Conservation (phyloP, 106 monocot genomes). For the Iris macrosiphon region DNA sequence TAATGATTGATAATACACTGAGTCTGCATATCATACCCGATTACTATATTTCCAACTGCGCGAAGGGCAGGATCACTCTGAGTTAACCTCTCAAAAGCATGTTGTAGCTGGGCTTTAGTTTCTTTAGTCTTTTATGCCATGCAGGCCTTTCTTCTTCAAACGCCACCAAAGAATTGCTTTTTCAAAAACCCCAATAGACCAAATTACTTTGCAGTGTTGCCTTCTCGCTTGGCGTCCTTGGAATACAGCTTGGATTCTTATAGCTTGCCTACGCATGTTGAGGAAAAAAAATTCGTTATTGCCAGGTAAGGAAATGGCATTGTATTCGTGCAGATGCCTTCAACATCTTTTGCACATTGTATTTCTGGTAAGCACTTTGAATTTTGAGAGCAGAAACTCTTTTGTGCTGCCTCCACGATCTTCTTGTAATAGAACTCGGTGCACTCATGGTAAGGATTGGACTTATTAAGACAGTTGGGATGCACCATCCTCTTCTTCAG, state of each 20-base stretch:
- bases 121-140: slow-evolving; percentile 58
- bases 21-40: too few species aligned
- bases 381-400: slow-evolving; percentile 89
- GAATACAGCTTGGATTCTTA: slow-evolving; percentile 80
- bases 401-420: slow-evolving; percentile 45
- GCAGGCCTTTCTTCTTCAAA: slow-evolving; percentile 73
- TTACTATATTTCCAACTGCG: too few species aligned
- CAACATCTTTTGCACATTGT: slow-evolving; percentile 58
- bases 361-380: slow-evolving; percentile 72
- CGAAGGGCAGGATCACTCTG: too few species aligned
- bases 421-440: too few species aligned
- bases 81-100: too few species aligned
- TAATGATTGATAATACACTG: slow-evolving; percentile 26
- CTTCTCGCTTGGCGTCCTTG: slow-evolving; percentile 68
- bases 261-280: slow-evolving; percentile 54
- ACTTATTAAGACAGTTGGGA: too few species aligned
- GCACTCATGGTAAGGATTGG: too few species aligned
- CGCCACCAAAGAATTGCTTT: slow-evolving; percentile 93
- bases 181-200: slow-evolving; percentile 95
- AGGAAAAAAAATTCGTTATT: slow-evolving; percentile 57
- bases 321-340: slow-evolving; percentile 81
- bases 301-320: slow-evolving; percentile 81
- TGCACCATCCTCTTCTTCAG: too few species aligned
- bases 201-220: slow-evolving; percentile 66
- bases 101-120: too few species aligned